Evolutionary conservation across 2,329 filamentous ascomycete species (phyloP), one percentile per base, ranked within the genome.

Genomic region (Verticillium alfalfae): DNA sequence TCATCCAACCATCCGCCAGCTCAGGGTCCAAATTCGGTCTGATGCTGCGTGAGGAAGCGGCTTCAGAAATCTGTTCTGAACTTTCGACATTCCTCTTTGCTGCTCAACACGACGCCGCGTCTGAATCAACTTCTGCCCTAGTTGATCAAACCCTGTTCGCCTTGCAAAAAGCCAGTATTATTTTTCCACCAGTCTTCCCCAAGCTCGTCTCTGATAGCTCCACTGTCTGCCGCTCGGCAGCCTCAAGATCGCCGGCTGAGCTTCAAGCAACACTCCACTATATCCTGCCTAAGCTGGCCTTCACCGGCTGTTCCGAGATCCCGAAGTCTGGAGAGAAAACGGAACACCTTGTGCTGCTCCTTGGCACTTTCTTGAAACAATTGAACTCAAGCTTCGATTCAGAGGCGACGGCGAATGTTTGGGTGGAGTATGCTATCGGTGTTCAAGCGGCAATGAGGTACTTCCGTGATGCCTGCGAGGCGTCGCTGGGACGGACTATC

Each of bases 291-390:
- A 74, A 80, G 2, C 66, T 86, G 2, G 79, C 79, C 3, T 81
- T 78, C 60, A 73, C 85, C 57, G 80, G 80, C 34, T 83, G 80
- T 67, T 82, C 80, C 1, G 71, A 76, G 49, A 62, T 77, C 0
- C 73, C 75, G 1, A 65, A 62, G 2, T 62, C 67, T 3, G 65
- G 66, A 1, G 65, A 68, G 6, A 70, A 71, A 1, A 68, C 80
- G n/a, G 62, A 69, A 15, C 76, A 82, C 63, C 80, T 80, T 60
- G 61, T 81, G 12, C 74, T 71, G 6, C 72, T 80, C 18, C 67
- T 75, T 34, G 70, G 72, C 45, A 67, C 71, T 2, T 64, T 83
- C 5, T 58, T 73, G 31, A 57, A 68, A 56, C 70, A 77, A 65
- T 65, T 83, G 0, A 68, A 72, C 59, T 70, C 68, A 8, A 71